These are phyloP conservation scores for Camellia sinensis DNA, from an alignment of 148 eudicot species.

Conservation along the genomic window DNA sequence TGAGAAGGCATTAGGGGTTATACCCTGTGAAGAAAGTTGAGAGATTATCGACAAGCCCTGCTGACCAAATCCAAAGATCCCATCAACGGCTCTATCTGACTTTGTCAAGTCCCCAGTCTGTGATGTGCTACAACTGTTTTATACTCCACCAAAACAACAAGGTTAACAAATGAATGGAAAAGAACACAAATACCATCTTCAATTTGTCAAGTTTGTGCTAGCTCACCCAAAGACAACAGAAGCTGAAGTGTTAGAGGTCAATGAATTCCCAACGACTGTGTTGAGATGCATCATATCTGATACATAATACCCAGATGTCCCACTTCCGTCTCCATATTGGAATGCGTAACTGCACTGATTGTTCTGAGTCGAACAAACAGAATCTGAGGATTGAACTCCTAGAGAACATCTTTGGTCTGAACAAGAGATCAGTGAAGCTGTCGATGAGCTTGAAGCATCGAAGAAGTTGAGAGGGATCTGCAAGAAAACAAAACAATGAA, in stretches of 20 bases:
- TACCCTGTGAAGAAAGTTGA: conserved; percentile 78
- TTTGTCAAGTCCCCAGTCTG: conserved; percentile 88
- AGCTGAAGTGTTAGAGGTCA: conserved; percentile 59
- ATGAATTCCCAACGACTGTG: conserved; percentile 50
- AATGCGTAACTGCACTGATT: conserved; percentile 78
- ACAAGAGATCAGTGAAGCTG: conserved; percentile 61
- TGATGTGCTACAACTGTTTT: conserved; percentile 74
- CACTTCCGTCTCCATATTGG: conserved; percentile 97
- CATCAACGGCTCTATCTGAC: conserved; percentile 91
- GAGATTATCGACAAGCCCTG: conserved; percentile 81
- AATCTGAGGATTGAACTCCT: conserved; percentile 70
- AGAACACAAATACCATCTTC: neutral
- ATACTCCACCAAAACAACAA: neutral
- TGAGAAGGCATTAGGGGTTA: conserved; percentile 74
- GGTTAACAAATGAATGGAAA: conserved; percentile 3
- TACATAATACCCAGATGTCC: conserved; percentile 78
- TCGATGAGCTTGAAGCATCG: conserved; percentile 65
- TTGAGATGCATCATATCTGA: conserved; percentile 65
- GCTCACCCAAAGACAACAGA: conserved; percentile 76
- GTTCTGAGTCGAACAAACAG: conserved; percentile 56
- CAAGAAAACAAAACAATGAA: neutral
- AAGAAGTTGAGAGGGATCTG: conserved; percentile 69
- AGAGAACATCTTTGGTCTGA: conserved; percentile 68
- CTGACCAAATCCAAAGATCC: conserved; percentile 95
- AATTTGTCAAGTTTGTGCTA: neutral